Conservation (phyloP, 2,329 filamentous ascomycete species). For the Trichothecium roseum region DNA sequence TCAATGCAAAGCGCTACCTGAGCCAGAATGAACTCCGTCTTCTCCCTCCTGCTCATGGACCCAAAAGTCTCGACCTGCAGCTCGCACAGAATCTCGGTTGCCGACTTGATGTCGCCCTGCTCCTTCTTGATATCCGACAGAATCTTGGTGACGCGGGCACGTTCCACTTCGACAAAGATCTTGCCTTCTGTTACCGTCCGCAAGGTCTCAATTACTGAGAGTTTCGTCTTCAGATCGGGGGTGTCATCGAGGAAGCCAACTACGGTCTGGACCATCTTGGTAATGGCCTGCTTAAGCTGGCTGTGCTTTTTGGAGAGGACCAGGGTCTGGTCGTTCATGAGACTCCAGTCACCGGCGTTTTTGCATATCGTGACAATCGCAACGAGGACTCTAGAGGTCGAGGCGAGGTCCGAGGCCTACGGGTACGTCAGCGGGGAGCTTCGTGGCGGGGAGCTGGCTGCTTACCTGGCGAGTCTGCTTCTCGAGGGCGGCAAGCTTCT, state of each 20-base stretch:
- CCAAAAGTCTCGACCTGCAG: constrained; percentile 98
- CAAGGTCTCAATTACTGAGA: constrained; percentile 88
- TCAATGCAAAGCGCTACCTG: constrained; percentile 94
- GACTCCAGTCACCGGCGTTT: constrained; percentile 80
- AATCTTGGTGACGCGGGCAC: constrained; percentile 87
- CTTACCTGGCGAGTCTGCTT: constrained; percentile 93
- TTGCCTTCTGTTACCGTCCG: constrained; percentile 97
- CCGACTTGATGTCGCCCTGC: constrained; percentile 83
- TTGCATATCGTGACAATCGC: constrained; percentile 92
- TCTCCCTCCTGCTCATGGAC: constrained; percentile 93
- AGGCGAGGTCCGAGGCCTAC: constrained; percentile 88
- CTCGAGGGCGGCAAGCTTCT: constrained; percentile 85
- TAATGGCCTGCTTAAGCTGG: constrained; percentile 97
- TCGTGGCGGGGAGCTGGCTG: constrained; percentile 7
- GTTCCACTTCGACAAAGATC: constrained; percentile 99
- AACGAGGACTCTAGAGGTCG: constrained; percentile 80
- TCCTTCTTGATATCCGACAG: constrained; percentile 96
- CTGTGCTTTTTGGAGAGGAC: constrained; percentile 98
- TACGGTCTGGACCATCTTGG: constrained; percentile 96
- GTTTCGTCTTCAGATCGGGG: constrained; percentile 75
- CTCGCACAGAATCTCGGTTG: constrained; percentile 89
- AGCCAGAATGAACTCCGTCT: constrained; percentile 96
- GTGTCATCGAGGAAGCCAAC: constrained; percentile 86
- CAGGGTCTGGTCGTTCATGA: constrained; percentile 93
- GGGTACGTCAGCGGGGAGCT: constrained; percentile 8